These are phyloP conservation scores for Candida dajiaensis DNA, from an alignment of 805 yeast species.

Conservation along the genomic window DNA sequence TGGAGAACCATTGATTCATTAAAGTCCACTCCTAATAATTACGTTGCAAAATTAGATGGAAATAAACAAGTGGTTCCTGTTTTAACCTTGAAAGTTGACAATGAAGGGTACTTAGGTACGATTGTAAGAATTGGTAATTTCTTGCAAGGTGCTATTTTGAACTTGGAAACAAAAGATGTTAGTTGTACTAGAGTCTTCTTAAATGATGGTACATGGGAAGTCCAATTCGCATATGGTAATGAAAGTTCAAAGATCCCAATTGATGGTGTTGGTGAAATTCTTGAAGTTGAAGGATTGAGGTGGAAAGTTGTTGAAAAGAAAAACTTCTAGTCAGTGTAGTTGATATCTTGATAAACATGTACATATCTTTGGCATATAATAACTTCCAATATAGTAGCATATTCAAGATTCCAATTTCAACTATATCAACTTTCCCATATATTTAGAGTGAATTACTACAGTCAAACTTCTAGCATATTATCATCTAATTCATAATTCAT, in stretches of 20 bases:
- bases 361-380: background rate
- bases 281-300: slow-evolving; percentile 6
- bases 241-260: slow-evolving; percentile 17
- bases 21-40: slow-evolving; percentile 25
- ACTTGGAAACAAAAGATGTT: slow-evolving; percentile 19
- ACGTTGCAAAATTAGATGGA: slow-evolving; percentile 27
- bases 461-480: too few species aligned
- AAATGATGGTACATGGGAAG: slow-evolving; percentile 11
- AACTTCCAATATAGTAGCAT: too few species aligned
- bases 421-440: too few species aligned
- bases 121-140: slow-evolving; percentile 45
- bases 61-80: slow-evolving; percentile 4
- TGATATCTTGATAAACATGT: background rate
- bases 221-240: slow-evolving; percentile 14
- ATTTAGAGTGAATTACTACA: too few species aligned
- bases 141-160: slow-evolving; percentile 41
- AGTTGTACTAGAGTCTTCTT: slow-evolving; percentile 15
- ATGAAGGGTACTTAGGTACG: slow-evolving; percentile 33
- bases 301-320: slow-evolving; percentile 12
- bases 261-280: slow-evolving; percentile 8
- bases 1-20: slow-evolving; percentile 47
- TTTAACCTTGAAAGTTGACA: slow-evolving; percentile 25
- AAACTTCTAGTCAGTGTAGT: background rate
- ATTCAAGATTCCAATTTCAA: too few species aligned
- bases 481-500: background rate